These are phyloP conservation scores for Musa acuminata DNA, from an alignment of 176 grass and related monocot genomes.

Conservation along the genomic window DNA sequence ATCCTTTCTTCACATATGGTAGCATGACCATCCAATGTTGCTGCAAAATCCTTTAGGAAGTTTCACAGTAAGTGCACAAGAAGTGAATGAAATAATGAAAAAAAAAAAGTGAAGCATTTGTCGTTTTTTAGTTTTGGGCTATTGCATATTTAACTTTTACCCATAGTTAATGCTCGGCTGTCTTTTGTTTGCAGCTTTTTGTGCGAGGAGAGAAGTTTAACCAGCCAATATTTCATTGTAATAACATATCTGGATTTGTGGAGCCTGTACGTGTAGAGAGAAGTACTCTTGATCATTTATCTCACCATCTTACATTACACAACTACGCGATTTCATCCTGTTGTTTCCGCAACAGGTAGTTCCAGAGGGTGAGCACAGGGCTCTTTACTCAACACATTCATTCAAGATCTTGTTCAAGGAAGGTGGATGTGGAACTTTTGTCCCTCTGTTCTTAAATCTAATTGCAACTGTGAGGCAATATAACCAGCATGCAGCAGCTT, in stretches of 20 bases:
- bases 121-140: background rate
- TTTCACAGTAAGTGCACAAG: no score
- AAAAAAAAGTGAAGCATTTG: no score
- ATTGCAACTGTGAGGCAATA: slow-evolving; percentile 60
- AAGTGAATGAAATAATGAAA: no score
- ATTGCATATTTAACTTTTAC: no score
- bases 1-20: no score
- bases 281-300: background rate
- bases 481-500: slow-evolving; percentile 54
- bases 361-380: slow-evolving; percentile 62
- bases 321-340: background rate
- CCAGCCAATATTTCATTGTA: slow-evolving; percentile 90
- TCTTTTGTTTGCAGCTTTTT: slow-evolving; percentile 42
- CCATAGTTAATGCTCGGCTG: background rate
- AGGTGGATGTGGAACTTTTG: slow-evolving; percentile 85
- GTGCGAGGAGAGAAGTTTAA: slow-evolving; percentile 91
- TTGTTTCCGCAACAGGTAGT: slow-evolving; percentile 48
- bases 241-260: slow-evolving; percentile 88
- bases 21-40: no score
- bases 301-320: background rate
- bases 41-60: no score
- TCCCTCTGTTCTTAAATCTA: slow-evolving; percentile 92
- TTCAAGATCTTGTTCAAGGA: slow-evolving; percentile 99
- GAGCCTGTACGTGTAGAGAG: slow-evolving; percentile 68
- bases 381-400: slow-evolving; percentile 82